A percentile compares a stretch with the other conserved stretches of the same genome.
These are phyloP conservation scores for Vigna unguiculata DNA, from an alignment of 306 rosid genomes.

Conservation along the genomic window DNA sequence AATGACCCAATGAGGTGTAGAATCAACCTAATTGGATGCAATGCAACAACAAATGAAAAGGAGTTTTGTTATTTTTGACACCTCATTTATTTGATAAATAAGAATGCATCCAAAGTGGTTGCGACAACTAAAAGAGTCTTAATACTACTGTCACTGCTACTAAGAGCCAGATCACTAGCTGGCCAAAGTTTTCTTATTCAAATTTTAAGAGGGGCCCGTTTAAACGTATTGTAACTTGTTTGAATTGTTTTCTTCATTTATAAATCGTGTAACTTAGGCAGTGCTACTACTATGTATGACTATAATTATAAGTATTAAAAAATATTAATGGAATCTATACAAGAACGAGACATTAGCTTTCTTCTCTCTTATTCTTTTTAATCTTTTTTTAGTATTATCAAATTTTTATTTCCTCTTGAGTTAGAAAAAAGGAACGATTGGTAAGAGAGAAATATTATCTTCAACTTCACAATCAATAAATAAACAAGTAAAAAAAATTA, in stretches of 20 bases:
- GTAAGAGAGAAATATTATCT: no score
- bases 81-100: background rate
- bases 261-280: background rate
- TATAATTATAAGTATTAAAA: background rate
- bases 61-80: constrained; percentile 7
- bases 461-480: no score
- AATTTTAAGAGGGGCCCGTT: background rate
- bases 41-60: background rate
- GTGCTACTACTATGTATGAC: background rate
- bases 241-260: background rate
- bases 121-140: background rate
- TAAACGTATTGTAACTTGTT: background rate
- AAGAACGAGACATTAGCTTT: background rate
- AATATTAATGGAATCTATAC: background rate
- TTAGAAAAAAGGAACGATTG: no score
- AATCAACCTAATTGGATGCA: background rate
- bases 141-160: background rate
- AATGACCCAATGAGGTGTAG: background rate
- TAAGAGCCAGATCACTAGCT: background rate
- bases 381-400: no score
- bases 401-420: no score
- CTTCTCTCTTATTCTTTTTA: background rate
- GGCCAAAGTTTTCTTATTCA: constrained; percentile 1
- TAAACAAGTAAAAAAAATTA: no score
- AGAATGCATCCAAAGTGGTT: background rate